Base-by-base conservation (phyloP, 2,329 filamentous ascomycete genomes). In the Apiospora phragmitis region DNA sequence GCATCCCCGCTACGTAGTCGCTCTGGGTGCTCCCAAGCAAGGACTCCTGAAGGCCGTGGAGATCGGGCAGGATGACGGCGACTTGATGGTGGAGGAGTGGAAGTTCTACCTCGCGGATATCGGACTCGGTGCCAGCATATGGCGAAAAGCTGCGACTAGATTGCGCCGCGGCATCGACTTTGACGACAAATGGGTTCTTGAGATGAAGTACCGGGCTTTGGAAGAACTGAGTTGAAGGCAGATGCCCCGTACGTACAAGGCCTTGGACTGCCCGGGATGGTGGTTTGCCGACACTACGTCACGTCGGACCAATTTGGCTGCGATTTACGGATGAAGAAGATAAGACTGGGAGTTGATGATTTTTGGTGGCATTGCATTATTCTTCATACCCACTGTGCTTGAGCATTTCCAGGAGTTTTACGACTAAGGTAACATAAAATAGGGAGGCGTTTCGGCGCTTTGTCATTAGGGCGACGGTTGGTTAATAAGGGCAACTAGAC, bases 101-200 rank as follows among this genome's bases (percentile, higher is more conserved):
- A 90, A 92, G 69, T 84, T 98, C 1, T 93, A 90, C 78, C 89
- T 98, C 16, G 94, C 92, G 2, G 96, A 99, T 79, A 92, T 98
- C 74, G 95, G 96, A 0, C 89, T 98, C 18, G 91, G 91, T 1
- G 91, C 93, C 71, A 89, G 92, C 4, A 93, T 94, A 4, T 97
- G 95, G 92, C 92, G 92, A 78, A 94, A 94, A 79, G 93, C 93
- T 0, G 93, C 93, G 2, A 94, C 93, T 5, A 91, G 93, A 78
- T 89, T 94, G 68, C 90, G 94, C 26, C 91, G 93, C 74, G 94
- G 94, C 0, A 92, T 98, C 70, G 94, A 95, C 76, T 98, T 98
- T 85, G 94, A 94, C 32, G 90, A 91, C 71, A 89, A 91, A 74
- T 98, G 95, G 95, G 91, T 96, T 73, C 86, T 97, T 18, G 90